A percentile compares a stretch with the other conserved stretches of the same genome.
Conservation (phyloP, 192 early-diverging fungal species). For the Podila epigama region DNA sequence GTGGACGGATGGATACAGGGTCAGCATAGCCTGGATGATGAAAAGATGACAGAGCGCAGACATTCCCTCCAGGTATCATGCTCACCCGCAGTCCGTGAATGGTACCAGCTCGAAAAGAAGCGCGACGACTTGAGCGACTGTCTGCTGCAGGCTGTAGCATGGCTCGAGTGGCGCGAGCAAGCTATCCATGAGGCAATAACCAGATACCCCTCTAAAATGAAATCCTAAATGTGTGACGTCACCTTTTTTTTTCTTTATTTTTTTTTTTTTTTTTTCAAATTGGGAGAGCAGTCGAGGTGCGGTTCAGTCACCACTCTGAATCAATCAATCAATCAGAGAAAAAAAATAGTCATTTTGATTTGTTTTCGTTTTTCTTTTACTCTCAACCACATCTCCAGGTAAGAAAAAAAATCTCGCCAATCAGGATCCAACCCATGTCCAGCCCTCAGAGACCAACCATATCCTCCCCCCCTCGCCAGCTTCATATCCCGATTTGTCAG, state of each 20-base stretch:
- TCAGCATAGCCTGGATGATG: not conserved
- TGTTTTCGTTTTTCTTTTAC: conserved; percentile 1
- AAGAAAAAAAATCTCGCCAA: too few species aligned
- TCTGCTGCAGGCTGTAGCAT: conserved; percentile 55
- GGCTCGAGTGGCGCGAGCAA: conserved; percentile 52
- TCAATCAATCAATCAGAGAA: too few species aligned
- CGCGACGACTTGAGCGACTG: conserved; percentile 60
- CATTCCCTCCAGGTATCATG: conserved; percentile 6
- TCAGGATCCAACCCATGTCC: too few species aligned
- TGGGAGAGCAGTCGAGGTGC: too few species aligned
- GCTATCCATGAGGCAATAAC: conserved; percentile 32
- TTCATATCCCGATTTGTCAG: too few species aligned
- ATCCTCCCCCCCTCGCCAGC: too few species aligned
- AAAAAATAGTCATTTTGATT: too few species aligned
- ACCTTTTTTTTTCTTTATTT: not conserved
- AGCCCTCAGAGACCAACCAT: too few species aligned
- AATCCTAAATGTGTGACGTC: not conserved
- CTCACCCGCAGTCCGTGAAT: conserved; percentile 8
- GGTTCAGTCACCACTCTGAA: too few species aligned
- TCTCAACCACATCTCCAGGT: not conserved
- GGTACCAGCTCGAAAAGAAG: conserved; percentile 49
- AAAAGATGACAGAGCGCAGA: not conserved
- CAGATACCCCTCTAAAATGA: not conserved
- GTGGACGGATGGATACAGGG: conserved; percentile 38
- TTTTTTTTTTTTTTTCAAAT: not conserved